Evolutionary conservation across 805 yeast species (phyloP).

Genomic region (Cyberlindnera nakhonratchasimensis): DNA sequence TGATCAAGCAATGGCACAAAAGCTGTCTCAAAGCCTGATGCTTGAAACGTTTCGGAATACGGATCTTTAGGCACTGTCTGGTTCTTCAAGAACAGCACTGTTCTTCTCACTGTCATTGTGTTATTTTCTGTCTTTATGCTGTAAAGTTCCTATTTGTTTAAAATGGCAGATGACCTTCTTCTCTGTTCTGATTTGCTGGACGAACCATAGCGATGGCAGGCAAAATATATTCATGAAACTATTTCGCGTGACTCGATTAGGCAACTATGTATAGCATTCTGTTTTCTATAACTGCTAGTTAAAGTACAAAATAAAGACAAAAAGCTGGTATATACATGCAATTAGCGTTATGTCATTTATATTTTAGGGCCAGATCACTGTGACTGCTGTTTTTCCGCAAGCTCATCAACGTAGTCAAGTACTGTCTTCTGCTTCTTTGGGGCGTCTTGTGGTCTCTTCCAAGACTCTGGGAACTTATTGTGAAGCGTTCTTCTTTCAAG

Average conservation of each 20-base stretch:
- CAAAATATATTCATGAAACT: not conserved
- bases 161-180: conserved; percentile 5
- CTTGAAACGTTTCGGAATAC: conserved; percentile 45
- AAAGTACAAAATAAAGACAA: too few relatives aligned
- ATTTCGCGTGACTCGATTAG: conserved; percentile 3
- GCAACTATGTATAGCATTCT: not conserved
- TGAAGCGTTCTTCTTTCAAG: conserved; percentile 34
- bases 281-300: too few relatives aligned
- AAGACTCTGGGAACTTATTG: conserved; percentile 66
- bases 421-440: conserved; percentile 40
- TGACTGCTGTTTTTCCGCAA: conserved; percentile 1
- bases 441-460: conserved; percentile 76
- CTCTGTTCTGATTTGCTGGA: conserved; percentile 10
- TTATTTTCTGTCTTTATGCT: not conserved
- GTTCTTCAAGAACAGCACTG: conserved; percentile 56
- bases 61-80: conserved; percentile 66
- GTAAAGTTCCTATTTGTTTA: not conserved
- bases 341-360: conserved; percentile 2
- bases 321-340: conserved; percentile 6
- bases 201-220: too few relatives aligned
- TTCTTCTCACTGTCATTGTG: conserved; percentile 1
- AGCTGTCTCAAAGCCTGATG: conserved; percentile 37
- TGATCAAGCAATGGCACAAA: conserved; percentile 79
- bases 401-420: conserved; percentile 20
- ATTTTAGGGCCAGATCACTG: not conserved